These are phyloP conservation scores for Quercus gilva DNA, from an alignment of 306 rosid species.

Conservation along the genomic window DNA sequence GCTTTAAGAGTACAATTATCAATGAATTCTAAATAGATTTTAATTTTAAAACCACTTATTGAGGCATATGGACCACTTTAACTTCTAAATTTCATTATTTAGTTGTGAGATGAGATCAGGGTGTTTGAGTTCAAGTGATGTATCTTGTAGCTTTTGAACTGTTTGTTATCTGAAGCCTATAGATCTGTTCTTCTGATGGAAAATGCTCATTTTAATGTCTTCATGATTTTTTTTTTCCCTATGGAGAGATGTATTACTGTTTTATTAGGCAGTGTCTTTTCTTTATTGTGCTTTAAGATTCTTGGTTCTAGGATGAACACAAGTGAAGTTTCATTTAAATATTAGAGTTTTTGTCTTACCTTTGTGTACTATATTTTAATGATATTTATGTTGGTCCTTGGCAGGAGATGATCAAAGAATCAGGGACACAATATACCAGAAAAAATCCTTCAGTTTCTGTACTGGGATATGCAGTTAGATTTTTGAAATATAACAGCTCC, in stretches of 20 bases:
- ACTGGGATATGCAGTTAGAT: conserved; percentile 73
- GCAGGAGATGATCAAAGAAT: conserved; percentile 59
- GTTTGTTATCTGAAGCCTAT: conserved; percentile 3
- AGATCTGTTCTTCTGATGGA: conserved; percentile 16
- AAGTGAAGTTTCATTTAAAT: background rate
- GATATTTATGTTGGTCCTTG: conserved; percentile 34
- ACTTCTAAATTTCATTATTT: background rate
- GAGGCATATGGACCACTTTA: background rate
- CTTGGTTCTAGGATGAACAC: background rate
- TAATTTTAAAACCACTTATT: background rate
- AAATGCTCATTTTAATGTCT: conserved; percentile 4
- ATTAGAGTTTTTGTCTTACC: conserved; percentile 3
- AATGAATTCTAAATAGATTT: background rate
- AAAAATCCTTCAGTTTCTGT: conserved; percentile 37
- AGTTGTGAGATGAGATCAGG: background rate
- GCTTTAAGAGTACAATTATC: too few relatives aligned
- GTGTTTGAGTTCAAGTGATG: background rate
- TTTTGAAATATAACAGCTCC: conserved; percentile 58
- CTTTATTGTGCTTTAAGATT: background rate
- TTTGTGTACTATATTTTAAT: conserved; percentile 16
- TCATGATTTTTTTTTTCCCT: background rate
- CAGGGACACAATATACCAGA: conserved; percentile 38
- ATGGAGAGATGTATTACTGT: background rate
- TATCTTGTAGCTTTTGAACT: conserved; percentile 11
- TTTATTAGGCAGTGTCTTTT: background rate